These are phyloP conservation scores for Penicillium griseofulvum DNA, from an alignment of 2,329 filamentous ascomycete species.

Conservation along the genomic window DNA sequence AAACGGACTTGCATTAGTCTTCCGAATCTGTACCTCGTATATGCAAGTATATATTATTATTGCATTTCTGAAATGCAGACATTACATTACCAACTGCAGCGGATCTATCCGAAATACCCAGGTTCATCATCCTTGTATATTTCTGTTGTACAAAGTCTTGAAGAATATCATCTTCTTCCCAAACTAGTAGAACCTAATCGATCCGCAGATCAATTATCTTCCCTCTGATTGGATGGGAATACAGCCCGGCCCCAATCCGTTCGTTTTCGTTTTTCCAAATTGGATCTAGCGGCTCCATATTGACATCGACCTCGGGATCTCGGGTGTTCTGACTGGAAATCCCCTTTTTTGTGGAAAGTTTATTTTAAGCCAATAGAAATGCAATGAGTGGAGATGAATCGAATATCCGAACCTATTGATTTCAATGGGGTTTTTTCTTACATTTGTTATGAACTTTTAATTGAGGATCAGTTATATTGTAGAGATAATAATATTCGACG, in stretches of 20 bases:
- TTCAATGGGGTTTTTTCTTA: background rate
- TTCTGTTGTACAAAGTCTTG: background rate
- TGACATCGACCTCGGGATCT: background rate
- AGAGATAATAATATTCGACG: background rate
- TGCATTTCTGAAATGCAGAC: background rate
- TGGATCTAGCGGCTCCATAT: slow-evolving; percentile 9
- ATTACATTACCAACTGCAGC: slow-evolving; percentile 4
- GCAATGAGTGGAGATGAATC: background rate
- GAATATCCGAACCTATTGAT: slow-evolving; percentile 3
- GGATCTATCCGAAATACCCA: slow-evolving; percentile 11
- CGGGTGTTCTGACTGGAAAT: background rate
- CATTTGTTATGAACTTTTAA: too few relatives aligned
- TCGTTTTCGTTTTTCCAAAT: background rate
- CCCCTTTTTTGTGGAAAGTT: slow-evolving; percentile 4
- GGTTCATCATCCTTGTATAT: background rate
- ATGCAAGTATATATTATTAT: background rate
- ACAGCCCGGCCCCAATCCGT: background rate
- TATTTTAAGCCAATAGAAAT: slow-evolving; percentile 12
- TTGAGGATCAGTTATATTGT: background rate
- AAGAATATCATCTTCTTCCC: background rate
- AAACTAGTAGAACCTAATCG: background rate
- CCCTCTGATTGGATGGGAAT: background rate
- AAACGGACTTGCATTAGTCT: slow-evolving; percentile 4
- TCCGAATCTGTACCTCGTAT: background rate
- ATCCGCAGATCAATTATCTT: background rate